phyloP scores from a whole-genome alignment of 2,329 filamentous ascomycete species.

The Paracorniculantispora psalliotae region DNA sequence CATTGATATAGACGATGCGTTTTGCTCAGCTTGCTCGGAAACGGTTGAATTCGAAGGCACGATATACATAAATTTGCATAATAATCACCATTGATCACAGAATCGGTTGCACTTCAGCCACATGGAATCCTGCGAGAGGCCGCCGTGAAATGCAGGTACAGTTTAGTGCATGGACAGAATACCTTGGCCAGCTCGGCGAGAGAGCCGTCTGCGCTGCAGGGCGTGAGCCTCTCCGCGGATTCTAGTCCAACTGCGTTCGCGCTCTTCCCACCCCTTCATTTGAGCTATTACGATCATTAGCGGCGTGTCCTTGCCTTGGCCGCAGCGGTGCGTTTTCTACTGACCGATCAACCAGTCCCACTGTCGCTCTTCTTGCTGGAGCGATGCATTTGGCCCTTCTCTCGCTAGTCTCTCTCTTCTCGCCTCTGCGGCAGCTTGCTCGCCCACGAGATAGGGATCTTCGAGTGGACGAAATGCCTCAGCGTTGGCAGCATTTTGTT shows the following conservation, averaged over 20 bases:
- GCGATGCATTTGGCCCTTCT: slow-evolving; percentile 49
- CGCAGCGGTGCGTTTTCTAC: slow-evolving; percentile 21
- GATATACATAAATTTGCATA: not conserved
- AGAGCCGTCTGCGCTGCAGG: slow-evolving; percentile 23
- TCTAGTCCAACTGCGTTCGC: slow-evolving; percentile 43
- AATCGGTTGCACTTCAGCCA: not conserved
- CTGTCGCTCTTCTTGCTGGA: slow-evolving; percentile 52
- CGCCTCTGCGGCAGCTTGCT: slow-evolving; percentile 55
- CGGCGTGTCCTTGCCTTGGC: slow-evolving; percentile 6
- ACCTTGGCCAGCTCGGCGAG: slow-evolving; percentile 9
- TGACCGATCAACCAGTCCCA: slow-evolving; percentile 59
- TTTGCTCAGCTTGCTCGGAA: not conserved
- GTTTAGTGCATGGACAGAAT: slow-evolving; percentile 5
- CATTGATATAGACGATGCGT: not conserved
- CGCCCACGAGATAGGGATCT: slow-evolving; percentile 63
- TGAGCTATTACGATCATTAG: slow-evolving; percentile 36
- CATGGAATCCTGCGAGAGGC: not conserved
- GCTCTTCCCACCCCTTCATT: slow-evolving; percentile 46
- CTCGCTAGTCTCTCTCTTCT: slow-evolving; percentile 52
- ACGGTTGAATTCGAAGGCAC: not conserved
- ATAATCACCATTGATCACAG: not conserved
- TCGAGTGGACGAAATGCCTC: slow-evolving; percentile 48
- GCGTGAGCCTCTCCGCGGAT: slow-evolving; percentile 32
- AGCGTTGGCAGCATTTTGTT: slow-evolving; percentile 7
- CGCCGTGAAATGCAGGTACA: too few relatives aligned